A percentile compares a stretch with the other conserved stretches of the same genome.
phyloP scores from a whole-genome alignment of 257 asterid species.

The Perilla frutescens region DNA sequence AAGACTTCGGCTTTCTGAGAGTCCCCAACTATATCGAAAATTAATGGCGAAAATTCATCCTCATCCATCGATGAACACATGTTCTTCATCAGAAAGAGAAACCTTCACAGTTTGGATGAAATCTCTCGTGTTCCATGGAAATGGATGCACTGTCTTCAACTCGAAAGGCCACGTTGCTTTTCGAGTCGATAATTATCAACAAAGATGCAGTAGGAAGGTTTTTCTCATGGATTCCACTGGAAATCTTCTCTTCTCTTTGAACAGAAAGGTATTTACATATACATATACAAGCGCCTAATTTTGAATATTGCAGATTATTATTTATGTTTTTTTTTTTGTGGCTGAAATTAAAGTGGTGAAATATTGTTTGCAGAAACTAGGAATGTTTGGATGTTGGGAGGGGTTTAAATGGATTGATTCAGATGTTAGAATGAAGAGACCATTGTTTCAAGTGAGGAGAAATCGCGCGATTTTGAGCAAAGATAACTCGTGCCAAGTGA shows the following conservation, averaged over 20 bases:
- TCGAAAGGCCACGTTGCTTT: conserved; percentile 66
- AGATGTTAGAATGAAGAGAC: conserved; percentile 37
- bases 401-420: conserved; percentile 52
- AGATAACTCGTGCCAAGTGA: conserved; percentile 45
- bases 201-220: conserved; percentile 53
- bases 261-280: conserved; percentile 55
- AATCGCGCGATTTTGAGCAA: conserved; percentile 37
- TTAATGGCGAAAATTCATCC: conserved; percentile 71
- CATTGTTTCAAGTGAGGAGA: conserved; percentile 61
- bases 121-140: conserved; percentile 76
- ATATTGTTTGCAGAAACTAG: conserved; percentile 45
- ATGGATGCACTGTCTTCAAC: conserved; percentile 78
- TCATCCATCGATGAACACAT: conserved; percentile 23
- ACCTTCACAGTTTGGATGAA: conserved; percentile 82
- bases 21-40: not conserved
- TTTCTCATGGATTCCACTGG: conserved; percentile 76
- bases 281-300: no score
- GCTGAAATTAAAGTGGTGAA: not conserved
- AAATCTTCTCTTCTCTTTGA: conserved; percentile 60
- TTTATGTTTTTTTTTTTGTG: no score
- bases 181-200: conserved; percentile 80
- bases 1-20: no score
- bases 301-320: no score
- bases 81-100: conserved; percentile 42
- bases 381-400: conserved; percentile 63